A percentile compares a stretch with the other conserved stretches of the same genome.
phyloP scores from a whole-genome alignment of 345 rosid genomes.

The Laguncularia racemosa region DNA sequence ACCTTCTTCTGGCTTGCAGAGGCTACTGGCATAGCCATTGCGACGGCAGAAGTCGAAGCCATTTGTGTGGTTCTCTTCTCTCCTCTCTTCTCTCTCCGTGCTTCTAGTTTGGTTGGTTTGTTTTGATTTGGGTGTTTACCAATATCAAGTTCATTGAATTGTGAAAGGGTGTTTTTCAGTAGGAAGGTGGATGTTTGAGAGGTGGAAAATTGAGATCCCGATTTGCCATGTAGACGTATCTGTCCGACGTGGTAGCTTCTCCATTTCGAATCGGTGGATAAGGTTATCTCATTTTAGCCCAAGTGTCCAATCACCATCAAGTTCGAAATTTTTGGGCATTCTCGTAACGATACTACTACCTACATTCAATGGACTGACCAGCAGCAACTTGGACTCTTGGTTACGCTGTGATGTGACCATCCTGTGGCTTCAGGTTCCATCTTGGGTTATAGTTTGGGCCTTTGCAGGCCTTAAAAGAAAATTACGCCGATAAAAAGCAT shows the following conservation, averaged over 20 bases:
- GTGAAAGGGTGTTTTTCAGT: slow-evolving; percentile 14
- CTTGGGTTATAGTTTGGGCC: too few relatives aligned
- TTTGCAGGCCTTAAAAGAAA: too few relatives aligned
- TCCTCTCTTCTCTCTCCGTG: background rate
- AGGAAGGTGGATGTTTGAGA: slow-evolving; percentile 15
- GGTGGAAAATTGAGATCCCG: slow-evolving; percentile 27
- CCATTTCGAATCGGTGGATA: slow-evolving; percentile 38
- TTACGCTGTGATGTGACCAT: too few relatives aligned
- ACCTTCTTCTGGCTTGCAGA: slow-evolving; percentile 33
- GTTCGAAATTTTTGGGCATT: slow-evolving; percentile 12
- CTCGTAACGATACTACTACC: background rate
- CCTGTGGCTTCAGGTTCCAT: too few relatives aligned
- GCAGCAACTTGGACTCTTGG: too few relatives aligned
- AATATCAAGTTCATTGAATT: too few relatives aligned
- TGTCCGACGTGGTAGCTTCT: slow-evolving; percentile 56
- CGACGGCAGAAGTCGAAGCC: slow-evolving; percentile 72
- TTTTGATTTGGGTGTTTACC: too few relatives aligned
- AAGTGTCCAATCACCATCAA: slow-evolving; percentile 27
- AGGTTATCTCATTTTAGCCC: slow-evolving; percentile 34
- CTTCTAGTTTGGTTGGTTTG: background rate
- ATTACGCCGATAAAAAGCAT: too few relatives aligned
- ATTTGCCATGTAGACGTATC: slow-evolving; percentile 11
- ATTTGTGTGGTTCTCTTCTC: slow-evolving; percentile 14
- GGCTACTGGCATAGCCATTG: slow-evolving; percentile 55
- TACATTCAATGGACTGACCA: background rate